phyloP scores from a whole-genome alignment of 306 rosid genomes.

The Cyamopsis tetragonoloba region DNA sequence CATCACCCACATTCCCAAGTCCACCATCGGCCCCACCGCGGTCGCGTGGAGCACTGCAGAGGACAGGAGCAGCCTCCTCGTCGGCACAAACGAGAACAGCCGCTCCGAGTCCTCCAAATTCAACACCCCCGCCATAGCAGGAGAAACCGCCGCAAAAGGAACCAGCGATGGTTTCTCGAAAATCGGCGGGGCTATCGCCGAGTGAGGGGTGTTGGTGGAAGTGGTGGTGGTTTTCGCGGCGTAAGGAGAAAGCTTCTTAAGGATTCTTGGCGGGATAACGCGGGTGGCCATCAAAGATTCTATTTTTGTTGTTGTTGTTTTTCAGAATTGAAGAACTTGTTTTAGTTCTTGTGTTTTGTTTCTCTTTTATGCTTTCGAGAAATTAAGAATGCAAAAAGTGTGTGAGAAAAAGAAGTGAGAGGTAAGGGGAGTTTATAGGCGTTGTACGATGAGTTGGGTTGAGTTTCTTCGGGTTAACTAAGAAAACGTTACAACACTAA shows the following conservation, averaged over 20 bases:
- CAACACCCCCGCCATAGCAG: neutral
- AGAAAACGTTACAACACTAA: conserved; percentile 23
- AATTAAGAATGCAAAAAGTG: too few species aligned
- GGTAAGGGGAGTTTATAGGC: neutral
- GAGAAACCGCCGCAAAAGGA: neutral
- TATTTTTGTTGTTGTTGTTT: neutral
- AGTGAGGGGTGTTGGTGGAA: conserved; percentile 23
- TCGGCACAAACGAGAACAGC: conserved; percentile 46
- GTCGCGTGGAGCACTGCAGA: conserved; percentile 59
- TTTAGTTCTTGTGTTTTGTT: neutral
- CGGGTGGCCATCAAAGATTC: conserved; percentile 43
- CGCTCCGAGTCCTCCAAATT: conserved; percentile 33
- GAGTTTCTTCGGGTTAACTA: neutral
- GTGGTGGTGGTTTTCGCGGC: conserved; percentile 30
- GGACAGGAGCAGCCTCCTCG: conserved; percentile 44
- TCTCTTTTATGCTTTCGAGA: neutral
- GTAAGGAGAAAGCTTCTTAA: conserved; percentile 27
- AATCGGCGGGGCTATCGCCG: neutral
- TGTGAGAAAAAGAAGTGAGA: too few species aligned
- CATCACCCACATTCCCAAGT: conserved; percentile 76
- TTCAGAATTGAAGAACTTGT: neutral
- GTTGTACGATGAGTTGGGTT: neutral
- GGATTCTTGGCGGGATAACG: conserved; percentile 41
- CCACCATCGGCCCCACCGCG: conserved; percentile 67
- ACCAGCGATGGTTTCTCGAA: neutral